phyloP scores from a whole-genome alignment of 2,329 filamentous ascomycete species.

The Penicillium sumatraense region DNA sequence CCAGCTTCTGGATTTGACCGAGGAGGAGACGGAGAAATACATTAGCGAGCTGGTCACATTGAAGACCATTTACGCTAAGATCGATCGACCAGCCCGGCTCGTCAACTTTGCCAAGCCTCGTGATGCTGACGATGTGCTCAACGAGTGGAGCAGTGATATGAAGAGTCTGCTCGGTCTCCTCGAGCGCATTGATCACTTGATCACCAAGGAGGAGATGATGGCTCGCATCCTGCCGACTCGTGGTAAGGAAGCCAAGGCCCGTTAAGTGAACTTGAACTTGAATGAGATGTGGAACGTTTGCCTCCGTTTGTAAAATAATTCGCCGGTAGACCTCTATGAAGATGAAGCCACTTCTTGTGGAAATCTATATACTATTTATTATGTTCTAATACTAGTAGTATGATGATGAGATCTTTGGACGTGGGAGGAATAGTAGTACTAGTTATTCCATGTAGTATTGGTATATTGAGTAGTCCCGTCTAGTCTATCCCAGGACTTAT shows the following conservation, averaged over 20 bases:
- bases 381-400: too few relatives aligned
- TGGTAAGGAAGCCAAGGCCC: constrained; percentile 44
- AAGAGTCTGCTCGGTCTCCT: constrained; percentile 84
- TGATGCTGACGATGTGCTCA: constrained; percentile 93
- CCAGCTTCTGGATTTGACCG: constrained; percentile 85
- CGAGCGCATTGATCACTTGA: constrained; percentile 94
- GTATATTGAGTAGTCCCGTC: too few relatives aligned
- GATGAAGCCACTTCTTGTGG: constrained; percentile 13
- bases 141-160: constrained; percentile 99
- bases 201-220: constrained; percentile 99
- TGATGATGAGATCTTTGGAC: too few relatives aligned
- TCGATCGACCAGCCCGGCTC: constrained; percentile 88
- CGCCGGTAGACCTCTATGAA: constrained; percentile 31
- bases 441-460: too few relatives aligned
- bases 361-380: constrained; percentile 5
- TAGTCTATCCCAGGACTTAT: constrained; percentile 7
- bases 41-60: constrained; percentile 95
- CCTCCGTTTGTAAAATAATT: constrained; percentile 37
- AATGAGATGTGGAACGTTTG: constrained; percentile 15
- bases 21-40: constrained; percentile 98
- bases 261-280: constrained; percentile 24
- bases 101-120: constrained; percentile 94
- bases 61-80: constrained; percentile 98
- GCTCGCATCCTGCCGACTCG: constrained; percentile 79
- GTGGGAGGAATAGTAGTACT: too few relatives aligned